Conservation (phyloP, 176 grass and related monocot genomes). For the Oryza glumipatula region DNA sequence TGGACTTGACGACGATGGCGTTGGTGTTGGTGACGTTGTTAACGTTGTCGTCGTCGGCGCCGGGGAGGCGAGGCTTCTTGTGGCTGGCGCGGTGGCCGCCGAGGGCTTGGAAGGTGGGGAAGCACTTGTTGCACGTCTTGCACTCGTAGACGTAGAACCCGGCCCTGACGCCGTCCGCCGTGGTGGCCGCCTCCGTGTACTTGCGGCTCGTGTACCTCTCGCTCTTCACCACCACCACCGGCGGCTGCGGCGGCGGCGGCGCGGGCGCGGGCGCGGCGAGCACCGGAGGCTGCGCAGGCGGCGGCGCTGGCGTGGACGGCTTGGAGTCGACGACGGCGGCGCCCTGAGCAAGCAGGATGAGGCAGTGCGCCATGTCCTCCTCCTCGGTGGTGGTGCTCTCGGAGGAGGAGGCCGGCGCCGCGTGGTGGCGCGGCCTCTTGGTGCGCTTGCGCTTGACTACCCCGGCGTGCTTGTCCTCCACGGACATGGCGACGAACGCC, state of each 20-base stretch:
- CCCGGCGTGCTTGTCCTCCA: slow-evolving; percentile 25
- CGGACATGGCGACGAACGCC: not conserved
- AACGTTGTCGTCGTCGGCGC: not conserved
- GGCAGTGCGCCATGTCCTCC: slow-evolving; percentile 76
- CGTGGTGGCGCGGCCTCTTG: slow-evolving; percentile 50
- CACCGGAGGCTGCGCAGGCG: not conserved
- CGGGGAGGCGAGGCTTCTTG: slow-evolving; percentile 69
- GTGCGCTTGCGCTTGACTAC: slow-evolving; percentile 63
- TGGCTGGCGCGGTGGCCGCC: slow-evolving; percentile 95
- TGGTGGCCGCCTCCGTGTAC: slow-evolving; percentile 49
- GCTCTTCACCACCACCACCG: slow-evolving; percentile 21
- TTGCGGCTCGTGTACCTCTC: slow-evolving; percentile 53
- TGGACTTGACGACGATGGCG: not conserved
- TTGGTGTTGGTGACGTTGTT: not conserved
- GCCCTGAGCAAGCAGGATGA: slow-evolving; percentile 81
- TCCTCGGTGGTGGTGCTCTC: slow-evolving; percentile 73
- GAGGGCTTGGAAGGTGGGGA: slow-evolving; percentile 87
- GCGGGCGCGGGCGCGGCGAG: not conserved
- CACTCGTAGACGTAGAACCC: slow-evolving; percentile 59
- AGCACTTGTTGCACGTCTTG: slow-evolving; percentile 85
- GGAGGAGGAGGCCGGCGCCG: slow-evolving; percentile 41
- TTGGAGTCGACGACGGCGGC: slow-evolving; percentile 31
- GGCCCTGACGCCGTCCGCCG: slow-evolving; percentile 37
- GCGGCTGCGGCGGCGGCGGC: no score
- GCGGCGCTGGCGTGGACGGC: not conserved